Percentiles rank a stretch among this genome's conserved stretches.
Evolutionary conservation across 2,329 filamentous ascomycete genomes (phyloP).

Genomic region (Massarina eburnea): DNA sequence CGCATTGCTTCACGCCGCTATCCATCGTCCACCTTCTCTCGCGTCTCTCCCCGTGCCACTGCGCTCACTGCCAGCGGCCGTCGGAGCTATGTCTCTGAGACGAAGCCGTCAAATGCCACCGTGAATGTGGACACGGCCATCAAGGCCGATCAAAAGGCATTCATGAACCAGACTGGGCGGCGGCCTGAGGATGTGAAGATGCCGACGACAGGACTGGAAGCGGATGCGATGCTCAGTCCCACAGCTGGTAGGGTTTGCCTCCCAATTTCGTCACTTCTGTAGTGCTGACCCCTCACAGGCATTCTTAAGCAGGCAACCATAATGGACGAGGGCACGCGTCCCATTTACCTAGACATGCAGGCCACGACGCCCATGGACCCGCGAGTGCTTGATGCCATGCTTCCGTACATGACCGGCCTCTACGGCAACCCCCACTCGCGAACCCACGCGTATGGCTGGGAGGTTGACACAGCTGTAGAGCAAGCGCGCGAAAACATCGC

Average conservation of each 20-base stretch:
- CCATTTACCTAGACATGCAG: constrained; percentile 98
- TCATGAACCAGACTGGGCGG: constrained; percentile 61
- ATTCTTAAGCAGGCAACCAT: constrained; percentile 89
- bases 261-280: constrained; percentile 5
- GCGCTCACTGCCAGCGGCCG: constrained; percentile 40
- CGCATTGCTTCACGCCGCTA: constrained; percentile 57
- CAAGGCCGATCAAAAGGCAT: constrained; percentile 81
- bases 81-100: constrained; percentile 81
- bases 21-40: constrained; percentile 44
- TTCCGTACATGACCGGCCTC: constrained; percentile 88
- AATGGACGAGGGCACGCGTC: constrained; percentile 88
- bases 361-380: constrained; percentile 95
- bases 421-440: constrained; percentile 97
- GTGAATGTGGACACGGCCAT: constrained; percentile 82
- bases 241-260: constrained; percentile 59
- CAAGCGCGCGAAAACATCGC: constrained; percentile 82
- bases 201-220: constrained; percentile 59
- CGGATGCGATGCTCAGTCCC: constrained; percentile 76
- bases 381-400: constrained; percentile 92
- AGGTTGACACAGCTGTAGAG: constrained; percentile 92
- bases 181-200: constrained; percentile 60
- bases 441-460: constrained; percentile 98
- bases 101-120: constrained; percentile 76
- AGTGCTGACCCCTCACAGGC: constrained; percentile 48
- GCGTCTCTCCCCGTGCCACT: constrained; percentile 45